Evolutionary conservation across 805 yeast species (phyloP), one percentile per base, ranked within the genome.

Genomic region (Monosporozyma solicola): DNA sequence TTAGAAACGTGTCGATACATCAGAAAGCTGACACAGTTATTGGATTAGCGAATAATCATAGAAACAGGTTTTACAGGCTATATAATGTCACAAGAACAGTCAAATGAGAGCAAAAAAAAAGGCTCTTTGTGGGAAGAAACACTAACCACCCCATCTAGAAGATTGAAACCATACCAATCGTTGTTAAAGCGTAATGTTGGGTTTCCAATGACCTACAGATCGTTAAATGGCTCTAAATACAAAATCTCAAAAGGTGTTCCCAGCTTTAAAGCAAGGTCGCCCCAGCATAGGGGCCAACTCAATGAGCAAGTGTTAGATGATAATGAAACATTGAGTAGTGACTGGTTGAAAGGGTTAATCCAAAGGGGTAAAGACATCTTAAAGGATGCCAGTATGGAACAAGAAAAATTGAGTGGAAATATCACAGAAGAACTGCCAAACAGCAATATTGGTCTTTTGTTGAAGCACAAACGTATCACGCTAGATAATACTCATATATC

Each of bases 331-430:
- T 43, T 43, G 16, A 11, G 62, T 2, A 50, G 62, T 46, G 31
- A 51, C 29, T 62, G 64, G 66, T 48, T 64, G 13, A 52, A 55
- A 3, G 60, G 64, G 0, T 32, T 64, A 22, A 62, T 66, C 20
- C 35, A 45, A 15, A 61, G 60, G 53, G 68, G 68, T 15, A 59
- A 56, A 32, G 45, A 53, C 15, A 55, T 63, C 24, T 52, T 65
- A 41, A 51, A 55, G 13, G 47, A 58, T 2, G 22, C 61, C 25
- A 47, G 53, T 16, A 56, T 56, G 13, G 61, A 57, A 3, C 55
- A 55, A 2, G 51, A 44, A 22, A 11, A n/a, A 25, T 46, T 50
- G 9, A 11, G n/a, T 24, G 46, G 24, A 24, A n/a, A 43, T 13
- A 43, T 31, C 25, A 24, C 15, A 24, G 25, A 24, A 24, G 31